Evolutionary conservation across 2,329 filamentous ascomycete species (phyloP).

Genomic region (Paecilomyces sp.): DNA sequence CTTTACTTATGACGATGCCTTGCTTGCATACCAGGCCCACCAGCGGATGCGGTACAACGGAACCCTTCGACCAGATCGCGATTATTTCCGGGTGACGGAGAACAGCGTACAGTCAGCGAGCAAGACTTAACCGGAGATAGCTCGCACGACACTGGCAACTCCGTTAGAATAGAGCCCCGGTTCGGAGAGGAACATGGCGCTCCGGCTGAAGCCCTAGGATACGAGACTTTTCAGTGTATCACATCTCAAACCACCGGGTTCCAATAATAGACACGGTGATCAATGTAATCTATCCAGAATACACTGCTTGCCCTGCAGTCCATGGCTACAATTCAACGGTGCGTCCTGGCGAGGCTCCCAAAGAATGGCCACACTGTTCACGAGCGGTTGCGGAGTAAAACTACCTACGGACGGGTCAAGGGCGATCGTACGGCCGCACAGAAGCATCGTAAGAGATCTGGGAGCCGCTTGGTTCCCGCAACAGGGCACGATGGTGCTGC

Average conservation of each 20-base stretch:
- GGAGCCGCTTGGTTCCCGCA: neutral
- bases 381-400: neutral
- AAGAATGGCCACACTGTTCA: neutral
- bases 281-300: neutral
- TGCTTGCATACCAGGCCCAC: neutral
- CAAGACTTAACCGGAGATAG: neutral
- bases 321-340: too few species aligned
- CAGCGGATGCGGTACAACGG: constrained; percentile 1
- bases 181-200: neutral
- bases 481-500: neutral
- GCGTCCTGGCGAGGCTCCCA: neutral
- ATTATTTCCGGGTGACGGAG: neutral
- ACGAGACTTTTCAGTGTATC: neutral
- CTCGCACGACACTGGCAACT: neutral
- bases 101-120: neutral
- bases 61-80: neutral
- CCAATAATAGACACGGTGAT: neutral
- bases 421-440: neutral
- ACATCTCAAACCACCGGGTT: neutral
- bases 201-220: neutral
- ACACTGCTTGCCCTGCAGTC: neutral
- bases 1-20: neutral
- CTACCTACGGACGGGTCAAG: neutral
- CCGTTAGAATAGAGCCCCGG: neutral
- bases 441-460: neutral